Base-by-base conservation (phyloP, 306 rosid genomes). In the Abrus pulchellus region DNA sequence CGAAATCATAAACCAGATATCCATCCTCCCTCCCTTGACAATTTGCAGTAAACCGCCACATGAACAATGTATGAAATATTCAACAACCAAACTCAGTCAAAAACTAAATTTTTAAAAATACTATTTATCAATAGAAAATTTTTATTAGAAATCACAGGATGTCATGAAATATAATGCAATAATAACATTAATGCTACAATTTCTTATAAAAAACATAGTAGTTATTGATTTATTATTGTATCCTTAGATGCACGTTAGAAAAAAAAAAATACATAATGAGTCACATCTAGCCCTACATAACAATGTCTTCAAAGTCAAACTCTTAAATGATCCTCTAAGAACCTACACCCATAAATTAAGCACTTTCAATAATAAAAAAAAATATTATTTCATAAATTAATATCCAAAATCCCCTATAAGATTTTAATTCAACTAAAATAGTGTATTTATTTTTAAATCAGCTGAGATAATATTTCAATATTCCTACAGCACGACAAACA, bases 401-500 rank as follows among this genome's bases (percentile, higher is more conserved):
- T 52, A 75, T 27, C 30, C 28, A 72, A 52, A 48, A 50, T 38
- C 53, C 27, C 47, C 40, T 6, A 27, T 28, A 65, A 30, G 67
- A 4, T 13, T 49, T 33, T 6, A 2, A 40, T 12, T 13, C 52
- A 77, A 9, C 14, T 32, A 3, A 28, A 60, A 45, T 27, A 7
- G 68, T 62, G 34, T 2, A 13, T 41, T 59, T 74, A 8, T 67
- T 30, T 32, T 30, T 0, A 74, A 32, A 34, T 47, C 8, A n/a
- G 48, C 33, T 14, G 5, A 8, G 14, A 54, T 4, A 44, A 43
- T 20, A 66, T 41, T 69, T 50, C 55, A 45, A 45, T 44, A 44
- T 29, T 71, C 59, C 78, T 11, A 33, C 68, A 70, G 65, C 62
- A 43, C 40, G 12, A 43, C 41, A 32, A 59, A 32, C 34, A 41